These are phyloP conservation scores for Themeda triandra DNA, from an alignment of 176 grass and related monocot species.

Conservation along the genomic window DNA sequence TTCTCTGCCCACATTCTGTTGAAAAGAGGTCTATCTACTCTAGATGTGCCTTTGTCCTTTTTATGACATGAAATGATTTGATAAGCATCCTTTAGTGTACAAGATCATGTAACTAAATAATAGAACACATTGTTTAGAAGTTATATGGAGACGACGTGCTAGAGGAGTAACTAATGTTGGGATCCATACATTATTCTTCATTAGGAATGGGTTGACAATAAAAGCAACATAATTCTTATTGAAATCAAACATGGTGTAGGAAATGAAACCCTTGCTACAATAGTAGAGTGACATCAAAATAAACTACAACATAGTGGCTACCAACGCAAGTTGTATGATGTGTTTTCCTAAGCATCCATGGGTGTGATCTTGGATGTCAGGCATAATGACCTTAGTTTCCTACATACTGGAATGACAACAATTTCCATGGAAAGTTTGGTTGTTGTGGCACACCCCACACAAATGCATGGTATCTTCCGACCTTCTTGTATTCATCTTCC, in stretches of 20 bases:
- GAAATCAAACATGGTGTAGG: neutral
- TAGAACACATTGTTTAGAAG: neutral
- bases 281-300: neutral
- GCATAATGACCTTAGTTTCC: neutral
- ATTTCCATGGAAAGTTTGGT: neutral
- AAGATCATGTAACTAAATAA: neutral
- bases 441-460: slow-evolving; percentile 14
- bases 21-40: neutral
- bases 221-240: neutral
- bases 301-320: neutral
- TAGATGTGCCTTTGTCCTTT: neutral
- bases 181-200: neutral
- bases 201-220: neutral
- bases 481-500: neutral
- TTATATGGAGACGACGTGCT: neutral
- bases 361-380: neutral
- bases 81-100: neutral
- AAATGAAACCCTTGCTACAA: neutral
- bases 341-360: no score
- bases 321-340: neutral
- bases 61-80: neutral
- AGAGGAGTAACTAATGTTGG: neutral
- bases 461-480: slow-evolving; percentile 12
- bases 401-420: neutral
- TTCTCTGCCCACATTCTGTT: neutral